Percentiles rank a stretch among this genome's conserved stretches.
These are phyloP conservation scores for Galerina sulciceps DNA, from an alignment of 768 basidiomycete genomes.

Conservation along the genomic window DNA sequence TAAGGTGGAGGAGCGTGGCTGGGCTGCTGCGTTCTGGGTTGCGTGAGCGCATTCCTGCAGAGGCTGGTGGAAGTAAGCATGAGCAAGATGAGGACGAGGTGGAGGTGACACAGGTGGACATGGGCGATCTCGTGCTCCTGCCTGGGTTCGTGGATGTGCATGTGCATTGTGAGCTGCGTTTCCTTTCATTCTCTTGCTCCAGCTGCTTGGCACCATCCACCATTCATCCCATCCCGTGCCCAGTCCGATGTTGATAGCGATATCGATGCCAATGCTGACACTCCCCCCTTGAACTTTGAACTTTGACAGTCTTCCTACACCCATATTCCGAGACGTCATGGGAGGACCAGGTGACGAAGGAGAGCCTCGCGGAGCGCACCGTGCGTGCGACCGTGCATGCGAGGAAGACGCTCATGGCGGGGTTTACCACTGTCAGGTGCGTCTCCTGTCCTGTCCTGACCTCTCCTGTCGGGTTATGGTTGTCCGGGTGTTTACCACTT, in stretches of 20 bases:
- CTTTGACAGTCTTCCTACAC: conserved; percentile 57
- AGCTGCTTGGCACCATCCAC: neutral
- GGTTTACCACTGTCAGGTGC: conserved; percentile 66
- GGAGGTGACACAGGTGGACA: conserved; percentile 17
- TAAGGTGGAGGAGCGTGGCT: neutral
- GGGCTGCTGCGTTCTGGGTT: neutral
- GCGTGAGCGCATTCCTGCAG: too few species aligned
- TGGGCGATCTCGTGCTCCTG: conserved; percentile 8
- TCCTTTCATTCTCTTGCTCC: neutral
- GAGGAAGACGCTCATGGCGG: conserved; percentile 57
- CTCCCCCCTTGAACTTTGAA: too few species aligned
- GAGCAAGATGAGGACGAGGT: neutral
- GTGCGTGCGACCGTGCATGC: conserved; percentile 67
- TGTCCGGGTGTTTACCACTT: neutral
- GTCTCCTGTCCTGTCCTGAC: conserved; percentile 8
- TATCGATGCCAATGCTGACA: too few species aligned
- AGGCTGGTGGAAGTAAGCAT: too few species aligned
- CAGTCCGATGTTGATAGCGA: too few species aligned
- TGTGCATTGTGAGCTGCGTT: conserved; percentile 27
- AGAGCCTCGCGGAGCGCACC: conserved; percentile 60
- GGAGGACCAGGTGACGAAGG: conserved; percentile 64
- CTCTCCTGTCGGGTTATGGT: neutral
- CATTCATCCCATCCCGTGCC: too few species aligned
- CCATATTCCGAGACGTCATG: conserved; percentile 63
- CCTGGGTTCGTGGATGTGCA: conserved; percentile 23